Base-by-base conservation (phyloP, 352 stramenopile genomes). In the Thalassiosira hispida region DNA sequence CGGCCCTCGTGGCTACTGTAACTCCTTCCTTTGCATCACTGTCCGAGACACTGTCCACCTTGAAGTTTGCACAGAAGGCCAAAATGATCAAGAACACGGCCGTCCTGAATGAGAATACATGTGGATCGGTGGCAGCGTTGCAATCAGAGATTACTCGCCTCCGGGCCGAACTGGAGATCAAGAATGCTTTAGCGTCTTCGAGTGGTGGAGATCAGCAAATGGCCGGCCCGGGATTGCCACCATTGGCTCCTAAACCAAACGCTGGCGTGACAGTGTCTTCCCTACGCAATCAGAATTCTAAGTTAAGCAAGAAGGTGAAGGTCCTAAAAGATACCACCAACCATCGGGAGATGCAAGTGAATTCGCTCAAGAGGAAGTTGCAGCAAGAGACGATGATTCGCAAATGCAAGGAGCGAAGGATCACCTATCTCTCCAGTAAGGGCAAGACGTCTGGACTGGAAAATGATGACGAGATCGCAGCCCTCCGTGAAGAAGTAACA, bases 31-130 rank as follows among this genome's bases (percentile, higher is more conserved):
- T 38, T 9, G 2, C 51, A 2, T 78, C 53, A 25, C 27, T 78
- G 16, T 44, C 49, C 0, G 81, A 88, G 67, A 88, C 76, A 3
- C 35, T 88, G 4, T 79, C 66, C 0, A 88, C 81, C 7, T 53
- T 88, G 8, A 75, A 78, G 27, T 88, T 84, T 74, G 81, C 81
- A 9, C 71, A 88, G 53, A 33, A 77, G 22, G 81, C 81, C 8
- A 88, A 84, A 40, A n/a, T 79, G 33, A 82, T 88, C 22, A 83
- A 73, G 53, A 88, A 88, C 44, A 75, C 49, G 29, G 72, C 77
- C 2, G 47, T 84, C 0, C 23, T 77, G 60, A 88, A 88, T 72
- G 81, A 83, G 52, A 66, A 83, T 59, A 81, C 73, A 1, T 75
- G 65, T 47, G 78, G 42, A 49, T 65, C 52, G 0, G 55, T 83